These are phyloP conservation scores for Chlorella sp. DNA, from an alignment of 139 green algal genomes.

Conservation along the genomic window DNA sequence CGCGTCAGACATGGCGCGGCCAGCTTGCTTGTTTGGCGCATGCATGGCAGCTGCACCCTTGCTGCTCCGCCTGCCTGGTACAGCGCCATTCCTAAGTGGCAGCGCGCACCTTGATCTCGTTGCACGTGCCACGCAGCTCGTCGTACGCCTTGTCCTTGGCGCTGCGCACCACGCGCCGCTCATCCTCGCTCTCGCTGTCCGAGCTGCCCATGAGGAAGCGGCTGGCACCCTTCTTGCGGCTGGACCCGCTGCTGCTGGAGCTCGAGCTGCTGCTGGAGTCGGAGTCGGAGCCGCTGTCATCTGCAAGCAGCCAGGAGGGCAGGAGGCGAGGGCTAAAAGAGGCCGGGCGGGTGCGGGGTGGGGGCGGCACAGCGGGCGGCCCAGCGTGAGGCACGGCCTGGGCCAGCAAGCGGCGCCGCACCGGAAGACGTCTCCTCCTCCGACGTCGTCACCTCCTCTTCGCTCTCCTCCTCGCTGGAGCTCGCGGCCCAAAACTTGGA, in stretches of 20 bases:
- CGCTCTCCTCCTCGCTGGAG: slow-evolving; percentile 71
- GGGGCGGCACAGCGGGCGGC: background rate
- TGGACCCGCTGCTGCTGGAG: slow-evolving; percentile 38
- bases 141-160: slow-evolving; percentile 90
- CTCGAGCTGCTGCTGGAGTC: slow-evolving; percentile 43
- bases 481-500: slow-evolving; percentile 79
- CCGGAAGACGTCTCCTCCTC: slow-evolving; percentile 32
- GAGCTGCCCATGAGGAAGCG: slow-evolving; percentile 73
- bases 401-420: background rate
- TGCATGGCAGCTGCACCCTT: too few relatives aligned
- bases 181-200: slow-evolving; percentile 83
- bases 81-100: background rate
- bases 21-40: too few relatives aligned
- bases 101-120: slow-evolving; percentile 84
- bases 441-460: slow-evolving; percentile 40
- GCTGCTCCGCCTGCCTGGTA: too few relatives aligned
- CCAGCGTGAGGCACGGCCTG: too few relatives aligned
- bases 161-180: slow-evolving; percentile 79
- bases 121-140: slow-evolving; percentile 80
- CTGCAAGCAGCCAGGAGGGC: background rate
- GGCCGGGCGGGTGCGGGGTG: background rate
- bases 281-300: slow-evolving; percentile 35
- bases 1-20: background rate
- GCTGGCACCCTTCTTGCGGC: slow-evolving; percentile 42
- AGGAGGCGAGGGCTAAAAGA: background rate